Evolutionary conservation across 1,139 yeast species (phyloP).

Genomic region (Candida sanyaensis): DNA sequence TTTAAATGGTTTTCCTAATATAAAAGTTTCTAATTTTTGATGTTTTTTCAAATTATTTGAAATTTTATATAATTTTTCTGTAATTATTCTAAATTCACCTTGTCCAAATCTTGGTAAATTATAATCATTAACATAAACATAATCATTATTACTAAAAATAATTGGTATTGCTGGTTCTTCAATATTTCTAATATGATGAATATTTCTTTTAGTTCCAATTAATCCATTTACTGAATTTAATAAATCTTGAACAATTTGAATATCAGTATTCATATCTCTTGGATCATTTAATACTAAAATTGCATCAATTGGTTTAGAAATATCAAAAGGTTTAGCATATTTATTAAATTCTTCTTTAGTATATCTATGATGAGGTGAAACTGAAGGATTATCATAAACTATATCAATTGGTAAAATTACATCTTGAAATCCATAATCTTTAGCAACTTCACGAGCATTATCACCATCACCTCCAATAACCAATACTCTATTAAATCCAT

Average conservation of each 20-base stretch:
- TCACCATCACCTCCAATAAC: conserved; percentile 86
- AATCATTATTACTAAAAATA: conserved; percentile 83
- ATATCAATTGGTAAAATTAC: conserved; percentile 80
- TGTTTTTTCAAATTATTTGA: conserved; percentile 48
- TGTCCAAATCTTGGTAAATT: conserved; percentile 84
- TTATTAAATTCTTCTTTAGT: conserved; percentile 46
- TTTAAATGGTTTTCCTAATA: conserved; percentile 83
- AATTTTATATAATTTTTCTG: conserved; percentile 64
- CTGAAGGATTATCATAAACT: conserved; percentile 53
- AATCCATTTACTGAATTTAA: conserved; percentile 64
- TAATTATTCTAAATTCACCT: conserved; percentile 76
- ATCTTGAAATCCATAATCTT: conserved; percentile 75
- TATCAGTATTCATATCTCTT: conserved; percentile 83
- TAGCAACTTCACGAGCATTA: conserved; percentile 68
- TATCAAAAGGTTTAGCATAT: conserved; percentile 39
- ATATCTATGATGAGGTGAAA: conserved; percentile 74
- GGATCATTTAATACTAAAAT: conserved; percentile 89
- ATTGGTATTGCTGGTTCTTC: conserved; percentile 71
- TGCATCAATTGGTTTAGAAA: conserved; percentile 63
- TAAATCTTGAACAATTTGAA: conserved; percentile 75
- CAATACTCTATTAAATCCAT: conserved; percentile 59
- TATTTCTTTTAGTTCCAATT: conserved; percentile 59
- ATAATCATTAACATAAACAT: conserved; percentile 89
- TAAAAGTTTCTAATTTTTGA: conserved; percentile 50
- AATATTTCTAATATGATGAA: conserved; percentile 13